Evolutionary conservation across 164 flowering plant species (phyloP), one percentile per base, ranked within the genome.

Genomic region (Vitis amurensis): DNA sequence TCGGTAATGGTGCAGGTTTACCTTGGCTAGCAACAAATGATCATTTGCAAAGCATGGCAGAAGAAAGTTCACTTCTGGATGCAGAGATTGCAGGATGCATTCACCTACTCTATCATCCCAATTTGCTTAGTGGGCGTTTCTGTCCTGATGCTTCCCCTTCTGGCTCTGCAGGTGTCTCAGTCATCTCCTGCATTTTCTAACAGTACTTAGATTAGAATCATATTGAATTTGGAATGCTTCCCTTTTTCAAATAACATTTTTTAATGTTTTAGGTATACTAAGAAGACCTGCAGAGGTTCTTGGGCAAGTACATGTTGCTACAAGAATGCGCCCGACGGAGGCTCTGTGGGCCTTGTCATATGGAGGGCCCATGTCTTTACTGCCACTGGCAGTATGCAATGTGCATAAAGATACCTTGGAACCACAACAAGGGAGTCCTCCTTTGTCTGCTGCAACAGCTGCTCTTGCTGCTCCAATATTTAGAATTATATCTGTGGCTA

Each of bases 81-180:
- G 85, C 90, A 48, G 99, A 96, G 73, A 83, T 93, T 76, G 97
- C 87, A 62, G 95, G 95, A 70, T 81, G 65, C 75, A 76, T 92
- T 73, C 98, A 96, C 81, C 91, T 96, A 71, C 88, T 96, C 30
- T 96, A 93, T 84, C 98, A 96, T 70, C 99, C 99, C 17, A 82
- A 77, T 77, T 81, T 96, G 80, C 97, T 96, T 13, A 91, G 76
- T 82, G 99, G 99, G 48, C 90, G 98, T 67, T 92, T 76, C 77
- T 93, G 99, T 83, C 97, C 99, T 59, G 99, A 96, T 87, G 99
- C 98, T 85, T 96, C 99, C 14, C 99, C 97, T 71, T 77, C 81
- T 68, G 97, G 99, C 72, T 90, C 97, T 73, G 79, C 99, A 89
- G 99, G 96, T 85, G 61, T 76, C 61, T 52, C 60, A 50, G 55